A percentile compares a stretch with the other conserved stretches of the same genome.
Conservation (phyloP, 192 early-diverging fungal genomes). For the Podila verticillata region DNA sequence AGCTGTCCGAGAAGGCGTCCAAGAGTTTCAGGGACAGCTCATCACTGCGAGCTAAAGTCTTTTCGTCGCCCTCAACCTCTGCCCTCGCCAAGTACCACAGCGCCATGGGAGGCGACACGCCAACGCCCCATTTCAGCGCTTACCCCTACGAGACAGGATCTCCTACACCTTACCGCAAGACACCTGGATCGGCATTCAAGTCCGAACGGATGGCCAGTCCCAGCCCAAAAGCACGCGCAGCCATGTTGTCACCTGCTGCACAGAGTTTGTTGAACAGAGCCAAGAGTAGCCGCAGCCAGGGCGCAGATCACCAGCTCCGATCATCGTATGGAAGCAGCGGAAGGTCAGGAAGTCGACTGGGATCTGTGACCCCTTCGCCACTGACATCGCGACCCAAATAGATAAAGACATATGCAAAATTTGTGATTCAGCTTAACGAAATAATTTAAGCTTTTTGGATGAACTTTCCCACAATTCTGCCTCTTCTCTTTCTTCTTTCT, state of each 20-base stretch:
- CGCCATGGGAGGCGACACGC: slow-evolving; percentile 26
- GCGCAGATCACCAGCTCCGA: slow-evolving; percentile 46
- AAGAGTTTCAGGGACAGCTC: slow-evolving; percentile 54
- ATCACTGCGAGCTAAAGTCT: slow-evolving; percentile 32
- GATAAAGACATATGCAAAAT: neutral
- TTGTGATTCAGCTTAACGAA: neutral
- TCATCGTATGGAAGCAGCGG: slow-evolving; percentile 29
- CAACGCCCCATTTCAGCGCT: slow-evolving; percentile 28
- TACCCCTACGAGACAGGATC: slow-evolving; percentile 11
- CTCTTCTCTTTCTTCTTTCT: neutral
- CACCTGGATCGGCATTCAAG: slow-evolving; percentile 2
- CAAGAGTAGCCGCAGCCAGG: slow-evolving; percentile 10
- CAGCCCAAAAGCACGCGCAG: slow-evolving; percentile 30
- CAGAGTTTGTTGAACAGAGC: slow-evolving; percentile 29
- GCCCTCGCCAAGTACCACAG: slow-evolving; percentile 23
- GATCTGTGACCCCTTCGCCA: slow-evolving; percentile 28
- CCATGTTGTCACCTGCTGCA: slow-evolving; percentile 53
- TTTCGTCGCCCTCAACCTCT: slow-evolving; percentile 23
- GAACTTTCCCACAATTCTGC: neutral
- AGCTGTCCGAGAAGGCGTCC: slow-evolving; percentile 70
- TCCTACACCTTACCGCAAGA: neutral
- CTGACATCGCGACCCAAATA: slow-evolving; percentile 3
- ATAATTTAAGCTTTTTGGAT: neutral
- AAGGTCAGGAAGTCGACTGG: neutral
- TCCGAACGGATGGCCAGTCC: slow-evolving; percentile 27